phyloP scores from a whole-genome alignment of 345 rosid species.

The Sisymbrium altissimum region DNA sequence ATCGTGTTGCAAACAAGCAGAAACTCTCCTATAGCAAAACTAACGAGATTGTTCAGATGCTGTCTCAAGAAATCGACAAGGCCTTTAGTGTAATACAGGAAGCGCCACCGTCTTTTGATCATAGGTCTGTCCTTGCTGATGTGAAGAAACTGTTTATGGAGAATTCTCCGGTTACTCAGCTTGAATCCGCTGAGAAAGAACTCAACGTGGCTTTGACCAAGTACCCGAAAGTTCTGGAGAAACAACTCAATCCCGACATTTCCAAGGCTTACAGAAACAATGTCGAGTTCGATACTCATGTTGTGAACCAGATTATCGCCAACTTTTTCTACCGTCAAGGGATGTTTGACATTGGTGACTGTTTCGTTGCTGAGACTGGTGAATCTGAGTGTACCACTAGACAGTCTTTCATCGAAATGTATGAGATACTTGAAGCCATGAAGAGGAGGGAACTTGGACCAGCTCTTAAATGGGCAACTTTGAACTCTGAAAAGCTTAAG shows the following conservation, averaged over 20 bases:
- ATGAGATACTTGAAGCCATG: constrained; percentile 58
- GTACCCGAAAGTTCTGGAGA: constrained; percentile 62
- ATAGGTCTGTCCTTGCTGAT: constrained; percentile 38
- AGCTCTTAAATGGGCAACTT: constrained; percentile 59
- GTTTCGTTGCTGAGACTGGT: constrained; percentile 48
- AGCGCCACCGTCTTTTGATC: constrained; percentile 23
- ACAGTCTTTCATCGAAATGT: constrained; percentile 56
- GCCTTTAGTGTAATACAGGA: constrained; percentile 35
- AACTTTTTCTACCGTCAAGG: constrained; percentile 67
- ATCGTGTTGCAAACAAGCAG: constrained; percentile 73
- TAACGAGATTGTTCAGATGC: constrained; percentile 51
- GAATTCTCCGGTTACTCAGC: constrained; percentile 41
- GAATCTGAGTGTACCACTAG: constrained; percentile 45
- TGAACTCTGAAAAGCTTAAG: constrained; percentile 53
- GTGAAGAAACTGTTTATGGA: constrained; percentile 46
- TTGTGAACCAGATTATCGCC: constrained; percentile 62
- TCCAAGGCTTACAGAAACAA: constrained; percentile 59
- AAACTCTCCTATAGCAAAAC: constrained; percentile 53
- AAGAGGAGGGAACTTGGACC: constrained; percentile 49
- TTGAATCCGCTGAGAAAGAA: constrained; percentile 65
- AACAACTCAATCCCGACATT: constrained; percentile 54
- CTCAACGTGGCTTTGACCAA: constrained; percentile 55
- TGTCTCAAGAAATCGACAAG: constrained; percentile 53
- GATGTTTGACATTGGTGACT: constrained; percentile 62
- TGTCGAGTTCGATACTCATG: constrained; percentile 49